Evolutionary conservation across 2,329 filamentous ascomycete genomes (phyloP), one percentile per base, ranked within the genome.

Genomic region (Hymenoscyphus repandus): DNA sequence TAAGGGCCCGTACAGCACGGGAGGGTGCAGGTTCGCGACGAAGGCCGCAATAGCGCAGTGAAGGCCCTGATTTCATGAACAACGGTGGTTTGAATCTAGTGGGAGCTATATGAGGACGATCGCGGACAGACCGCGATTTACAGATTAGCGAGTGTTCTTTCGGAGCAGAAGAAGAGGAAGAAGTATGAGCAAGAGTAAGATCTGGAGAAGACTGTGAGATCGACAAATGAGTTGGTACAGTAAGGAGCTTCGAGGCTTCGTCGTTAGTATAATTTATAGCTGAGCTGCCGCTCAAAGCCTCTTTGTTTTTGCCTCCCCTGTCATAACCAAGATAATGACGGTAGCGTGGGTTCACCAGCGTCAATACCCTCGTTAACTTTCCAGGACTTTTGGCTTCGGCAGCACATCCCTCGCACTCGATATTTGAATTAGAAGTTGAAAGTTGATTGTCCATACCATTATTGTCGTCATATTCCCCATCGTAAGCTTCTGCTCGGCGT

Each of bases 31-130:
- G 64, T 69, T 95, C 81, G 36, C 75, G 76, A 37, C 85, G 82
- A 38, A 96, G 82, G 17, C 95, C 93, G 49, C 86, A 92, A 67
- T 95, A 99, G 53, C 93, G 83, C 56, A 99, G 72, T 18, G 99
- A 73, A 5, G 93, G 93, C 0, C 93, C 93, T 63, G 92, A 96
- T 68, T 90, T 91, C 48, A 99, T 74, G 65, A 88, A 91, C 34
- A 99, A 70, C 2, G 82, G 78, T 18, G 93, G 93, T 59, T 87
- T 87, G 69, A 97, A 99, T 52, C 79, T 78, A 15, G 87, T 89
- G 13, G 79, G 78, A 49, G 58, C 64, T 67, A 62, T 62, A 58
- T 56, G 47, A 58, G 56, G 52, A 48, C 60, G 60, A 54, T 65
- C 57, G 64, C 64, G 63, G 66, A 67, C 63, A 49, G 58, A 56